Conservation (phyloP, 2,329 filamentous ascomycete species). For the Beauveria australis region DNA sequence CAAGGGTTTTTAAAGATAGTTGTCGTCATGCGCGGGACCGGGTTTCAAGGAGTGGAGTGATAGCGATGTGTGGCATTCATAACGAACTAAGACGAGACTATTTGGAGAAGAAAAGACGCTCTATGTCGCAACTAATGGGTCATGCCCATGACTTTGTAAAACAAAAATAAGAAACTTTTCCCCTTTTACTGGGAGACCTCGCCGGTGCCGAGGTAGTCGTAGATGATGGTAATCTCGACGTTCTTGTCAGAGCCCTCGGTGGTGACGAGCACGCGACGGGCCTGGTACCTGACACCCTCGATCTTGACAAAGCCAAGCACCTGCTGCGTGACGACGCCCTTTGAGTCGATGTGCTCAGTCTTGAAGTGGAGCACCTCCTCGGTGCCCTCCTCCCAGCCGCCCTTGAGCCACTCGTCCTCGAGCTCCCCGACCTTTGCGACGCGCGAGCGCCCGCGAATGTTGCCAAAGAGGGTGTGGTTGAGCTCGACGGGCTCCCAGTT, state of each 20-base stretch:
- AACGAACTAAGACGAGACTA: neutral
- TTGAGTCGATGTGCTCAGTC: slow-evolving; percentile 13
- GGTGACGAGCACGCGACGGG: slow-evolving; percentile 9
- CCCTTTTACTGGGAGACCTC: slow-evolving; percentile 5
- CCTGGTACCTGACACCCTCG: slow-evolving; percentile 11
- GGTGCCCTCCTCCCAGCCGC: slow-evolving; percentile 16
- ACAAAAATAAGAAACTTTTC: neutral
- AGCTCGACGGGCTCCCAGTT: slow-evolving; percentile 14
- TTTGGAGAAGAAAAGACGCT: neutral
- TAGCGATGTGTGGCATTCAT: neutral
- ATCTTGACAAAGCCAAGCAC: slow-evolving; percentile 4
- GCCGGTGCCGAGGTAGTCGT: slow-evolving; percentile 10
- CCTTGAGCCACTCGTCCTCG: slow-evolving; percentile 13
- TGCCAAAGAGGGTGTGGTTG: slow-evolving; percentile 16
- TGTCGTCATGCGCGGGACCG: slow-evolving; percentile 6
- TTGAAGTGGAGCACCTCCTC: slow-evolving; percentile 13
- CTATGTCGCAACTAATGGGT: neutral
- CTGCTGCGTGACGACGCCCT: slow-evolving; percentile 10
- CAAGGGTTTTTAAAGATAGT: neutral
- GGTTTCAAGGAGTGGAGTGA: neutral
- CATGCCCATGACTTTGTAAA: neutral
- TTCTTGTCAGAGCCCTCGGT: slow-evolving; percentile 9
- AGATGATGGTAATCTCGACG: slow-evolving; percentile 8
- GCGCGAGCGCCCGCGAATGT: slow-evolving; percentile 14
- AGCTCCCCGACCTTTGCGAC: slow-evolving; percentile 12